Base-by-base conservation (phyloP, 1,284 basidiomycete genomes). In the Ganoderma resinaceum region DNA sequence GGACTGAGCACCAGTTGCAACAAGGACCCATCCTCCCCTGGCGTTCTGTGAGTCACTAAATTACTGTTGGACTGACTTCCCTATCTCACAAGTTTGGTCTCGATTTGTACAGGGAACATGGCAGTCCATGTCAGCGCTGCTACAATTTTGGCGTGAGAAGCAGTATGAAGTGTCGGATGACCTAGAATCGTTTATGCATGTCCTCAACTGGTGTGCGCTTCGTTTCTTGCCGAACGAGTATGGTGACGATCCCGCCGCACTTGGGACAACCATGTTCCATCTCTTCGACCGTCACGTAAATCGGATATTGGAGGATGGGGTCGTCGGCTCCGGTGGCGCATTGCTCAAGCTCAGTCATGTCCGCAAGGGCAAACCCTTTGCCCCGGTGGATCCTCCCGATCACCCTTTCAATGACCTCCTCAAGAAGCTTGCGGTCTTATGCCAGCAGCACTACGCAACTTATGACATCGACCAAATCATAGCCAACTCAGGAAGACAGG, bases 181-280 rank as follows among this genome's bases (percentile, higher is more conserved):
- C 53, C 8, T 70, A 12, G 69, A 70, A 53, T 65, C 69, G 26
- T 65, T 65, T 20, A 33, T 65, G 26, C 69, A 70, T 23, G 9
- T 67, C 7, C 14, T 65, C 4, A 61, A 62, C 29, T 67, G 66
- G 66, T 60, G 67, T 26, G n/a, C 42, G 4, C 40, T 70, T 58
- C 29, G 37, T 11, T 35, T 61, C 14, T 42, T 61, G 12, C 29
- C 42, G 23, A 49, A 26, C 46, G 3, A 9, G 1, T 23, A 1
- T 7, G 23, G 23, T 12, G 12, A 11, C 11, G 11, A 23, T 4
- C 46, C 46, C 8, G 9, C 6, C 46, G n/a, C 1, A 49, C 46
- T 49, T 12, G 23, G 23, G n/a, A 3, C 1, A 3, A n/a, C 23
- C 46, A 23, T 49, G 7, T 1, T 26, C 12, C 0, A 8, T 26